Evolutionary conservation across 2,329 filamentous ascomycete genomes (phyloP).

Genomic region (Alternaria angustiovoidea): DNA sequence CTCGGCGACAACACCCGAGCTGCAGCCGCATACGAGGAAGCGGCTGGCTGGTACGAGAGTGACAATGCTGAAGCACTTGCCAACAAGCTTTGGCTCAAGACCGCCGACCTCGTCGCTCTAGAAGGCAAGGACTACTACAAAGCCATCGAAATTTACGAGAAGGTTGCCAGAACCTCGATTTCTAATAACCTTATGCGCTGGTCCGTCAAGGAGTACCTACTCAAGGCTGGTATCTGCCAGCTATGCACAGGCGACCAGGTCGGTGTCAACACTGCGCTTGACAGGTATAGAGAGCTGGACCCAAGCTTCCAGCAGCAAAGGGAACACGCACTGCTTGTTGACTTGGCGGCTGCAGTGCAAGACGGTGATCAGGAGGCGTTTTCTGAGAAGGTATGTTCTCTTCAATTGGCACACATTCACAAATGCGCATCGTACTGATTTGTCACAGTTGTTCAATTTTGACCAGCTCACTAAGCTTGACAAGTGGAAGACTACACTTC

Average conservation of each 20-base stretch:
- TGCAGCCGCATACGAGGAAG: constrained; percentile 82
- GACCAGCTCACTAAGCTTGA: constrained; percentile 94
- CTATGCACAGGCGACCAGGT: constrained; percentile 80
- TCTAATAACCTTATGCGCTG: constrained; percentile 76
- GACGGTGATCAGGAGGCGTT: constrained; percentile 82
- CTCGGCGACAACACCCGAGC: constrained; percentile 80
- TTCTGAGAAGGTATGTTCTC: constrained; percentile 71
- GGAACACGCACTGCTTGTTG: constrained; percentile 81
- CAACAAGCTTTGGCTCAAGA: constrained; percentile 93
- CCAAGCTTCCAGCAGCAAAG: constrained; percentile 74
- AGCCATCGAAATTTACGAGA: constrained; percentile 69
- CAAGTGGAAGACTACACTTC: constrained; percentile 93
- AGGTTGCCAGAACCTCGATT: constrained; percentile 78
- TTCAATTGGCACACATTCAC: not conserved
- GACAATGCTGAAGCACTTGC: constrained; percentile 67
- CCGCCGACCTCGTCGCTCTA: constrained; percentile 84
- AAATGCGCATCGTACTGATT: constrained; percentile 9
- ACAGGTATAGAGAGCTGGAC: constrained; percentile 77
- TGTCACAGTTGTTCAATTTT: constrained; percentile 72
- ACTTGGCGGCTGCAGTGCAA: constrained; percentile 78
- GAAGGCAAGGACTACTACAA: constrained; percentile 76
- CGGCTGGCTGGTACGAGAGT: constrained; percentile 84
- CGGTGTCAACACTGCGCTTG: constrained; percentile 78
- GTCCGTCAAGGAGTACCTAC: constrained; percentile 88
- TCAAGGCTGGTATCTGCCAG: constrained; percentile 93